Conservation (phyloP, 2,329 filamentous ascomycete species). For the Fusarium sp. region DNA sequence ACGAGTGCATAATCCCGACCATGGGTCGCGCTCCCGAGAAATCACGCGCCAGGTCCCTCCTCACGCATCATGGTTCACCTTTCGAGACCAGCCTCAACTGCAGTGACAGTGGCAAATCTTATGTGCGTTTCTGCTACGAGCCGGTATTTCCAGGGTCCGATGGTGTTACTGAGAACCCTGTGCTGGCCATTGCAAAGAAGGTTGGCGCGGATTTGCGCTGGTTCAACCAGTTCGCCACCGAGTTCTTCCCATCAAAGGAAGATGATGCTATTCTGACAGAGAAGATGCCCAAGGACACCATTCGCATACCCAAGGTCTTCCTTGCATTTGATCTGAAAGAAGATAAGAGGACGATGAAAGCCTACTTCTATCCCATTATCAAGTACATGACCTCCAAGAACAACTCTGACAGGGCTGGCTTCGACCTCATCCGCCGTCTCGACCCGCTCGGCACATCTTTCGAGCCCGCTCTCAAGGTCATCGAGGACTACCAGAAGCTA, state of each 20-base stretch:
- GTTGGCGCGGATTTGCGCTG: conserved; percentile 28
- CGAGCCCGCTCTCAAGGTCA: conserved; percentile 32
- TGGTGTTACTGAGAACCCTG: conserved; percentile 18
- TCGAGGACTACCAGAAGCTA: conserved; percentile 38
- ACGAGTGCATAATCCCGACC: conserved; percentile 19
- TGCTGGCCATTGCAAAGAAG: conserved; percentile 7
- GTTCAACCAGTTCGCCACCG: conserved; percentile 43
- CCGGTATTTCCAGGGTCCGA: conserved; percentile 30
- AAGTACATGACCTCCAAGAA: conserved; percentile 44
- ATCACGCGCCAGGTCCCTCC: conserved; percentile 19
- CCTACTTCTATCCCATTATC: conserved; percentile 47
- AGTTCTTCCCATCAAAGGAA: conserved; percentile 40
- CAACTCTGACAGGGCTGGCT: conserved; percentile 39
- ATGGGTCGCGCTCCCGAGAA: conserved; percentile 16
- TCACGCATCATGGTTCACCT: conserved; percentile 25
- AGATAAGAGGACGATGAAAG: conserved; percentile 39
- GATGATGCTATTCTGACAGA: conserved; percentile 24
- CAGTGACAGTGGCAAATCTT: conserved; percentile 26
- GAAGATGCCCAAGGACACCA: conserved; percentile 33
- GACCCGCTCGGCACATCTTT: conserved; percentile 32
- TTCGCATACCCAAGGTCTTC: conserved; percentile 44
- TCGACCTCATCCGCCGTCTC: conserved; percentile 43
- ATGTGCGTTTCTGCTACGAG: conserved; percentile 30
- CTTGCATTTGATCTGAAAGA: conserved; percentile 48
- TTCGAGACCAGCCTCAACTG: conserved; percentile 31